Conservation (phyloP, 2,329 filamentous ascomycete genomes). For the Penicillium sp. region DNA sequence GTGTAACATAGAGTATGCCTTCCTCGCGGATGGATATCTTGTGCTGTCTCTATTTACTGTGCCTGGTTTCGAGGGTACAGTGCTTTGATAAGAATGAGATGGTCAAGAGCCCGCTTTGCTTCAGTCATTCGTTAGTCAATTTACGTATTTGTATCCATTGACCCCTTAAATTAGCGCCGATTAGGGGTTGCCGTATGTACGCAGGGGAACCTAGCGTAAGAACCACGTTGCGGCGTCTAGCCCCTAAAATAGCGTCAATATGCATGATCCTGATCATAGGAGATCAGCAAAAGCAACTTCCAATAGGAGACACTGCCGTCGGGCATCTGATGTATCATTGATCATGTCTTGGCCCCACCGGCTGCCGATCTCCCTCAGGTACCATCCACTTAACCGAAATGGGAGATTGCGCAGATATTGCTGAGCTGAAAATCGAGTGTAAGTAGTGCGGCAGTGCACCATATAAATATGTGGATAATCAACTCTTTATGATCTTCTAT, state of each 20-base stretch:
- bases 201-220: no score
- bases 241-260: neutral
- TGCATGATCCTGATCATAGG: neutral
- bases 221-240: no score
- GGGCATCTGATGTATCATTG: no score
- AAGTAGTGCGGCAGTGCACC: no score
- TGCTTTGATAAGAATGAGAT: neutral
- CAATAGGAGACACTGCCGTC: no score
- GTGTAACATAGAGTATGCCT: slow-evolving; percentile 23
- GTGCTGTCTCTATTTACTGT: neutral
- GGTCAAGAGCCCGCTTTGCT: neutral
- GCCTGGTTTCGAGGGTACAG: neutral
- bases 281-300: neutral
- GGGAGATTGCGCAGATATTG: no score
- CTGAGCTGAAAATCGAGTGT: no score
- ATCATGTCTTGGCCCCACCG: no score
- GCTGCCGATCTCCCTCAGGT: no score
- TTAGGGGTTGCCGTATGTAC: neutral
- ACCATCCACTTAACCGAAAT: no score
- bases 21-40: slow-evolving; percentile 16
- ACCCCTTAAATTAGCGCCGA: neutral
- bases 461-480: no score
- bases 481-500: no score
- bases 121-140: neutral
- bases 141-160: neutral